These are phyloP conservation scores for Prunus mongolica DNA, from an alignment of 306 rosid species.

Conservation along the genomic window DNA sequence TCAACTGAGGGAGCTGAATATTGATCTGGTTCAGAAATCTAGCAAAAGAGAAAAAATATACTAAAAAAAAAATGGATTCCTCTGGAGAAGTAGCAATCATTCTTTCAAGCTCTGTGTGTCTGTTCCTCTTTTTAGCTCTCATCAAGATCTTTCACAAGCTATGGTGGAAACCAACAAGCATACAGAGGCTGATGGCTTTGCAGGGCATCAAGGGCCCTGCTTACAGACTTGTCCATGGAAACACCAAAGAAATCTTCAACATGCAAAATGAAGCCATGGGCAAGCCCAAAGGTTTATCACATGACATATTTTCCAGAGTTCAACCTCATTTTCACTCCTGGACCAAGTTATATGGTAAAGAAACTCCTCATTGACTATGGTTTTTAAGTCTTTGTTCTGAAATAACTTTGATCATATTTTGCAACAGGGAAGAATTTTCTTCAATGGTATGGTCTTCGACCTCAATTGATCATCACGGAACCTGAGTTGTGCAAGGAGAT, in stretches of 20 bases:
- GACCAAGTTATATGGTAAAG: constrained; percentile 9
- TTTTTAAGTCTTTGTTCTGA: background rate
- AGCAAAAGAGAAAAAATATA: background rate
- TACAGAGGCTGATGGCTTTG: background rate
- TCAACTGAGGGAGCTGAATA: too few relatives aligned
- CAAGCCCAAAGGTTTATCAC: constrained; percentile 14
- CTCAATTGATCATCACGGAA: constrained; percentile 24
- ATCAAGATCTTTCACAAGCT: constrained; percentile 7
- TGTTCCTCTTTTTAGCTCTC: background rate
- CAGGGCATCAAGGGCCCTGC: constrained; percentile 39
- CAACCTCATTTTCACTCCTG: constrained; percentile 12
- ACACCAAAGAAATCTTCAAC: constrained; percentile 17
- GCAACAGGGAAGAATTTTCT: constrained; percentile 26
- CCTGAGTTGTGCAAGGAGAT: constrained; percentile 27
- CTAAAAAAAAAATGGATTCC: background rate
- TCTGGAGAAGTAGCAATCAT: background rate
- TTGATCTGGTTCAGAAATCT: background rate
- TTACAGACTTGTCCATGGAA: constrained; percentile 23
- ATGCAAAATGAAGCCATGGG: constrained; percentile 12
- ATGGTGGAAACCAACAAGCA: constrained; percentile 30
- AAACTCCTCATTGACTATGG: background rate
- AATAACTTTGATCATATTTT: background rate
- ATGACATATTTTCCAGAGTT: constrained; percentile 10
- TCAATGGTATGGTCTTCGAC: constrained; percentile 27
- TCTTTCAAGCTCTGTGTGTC: background rate